A percentile compares a stretch with the other conserved stretches of the same genome.
Evolutionary conservation across 75 land plant species (phyloP).

Genomic region (Pinus albicaulis): DNA sequence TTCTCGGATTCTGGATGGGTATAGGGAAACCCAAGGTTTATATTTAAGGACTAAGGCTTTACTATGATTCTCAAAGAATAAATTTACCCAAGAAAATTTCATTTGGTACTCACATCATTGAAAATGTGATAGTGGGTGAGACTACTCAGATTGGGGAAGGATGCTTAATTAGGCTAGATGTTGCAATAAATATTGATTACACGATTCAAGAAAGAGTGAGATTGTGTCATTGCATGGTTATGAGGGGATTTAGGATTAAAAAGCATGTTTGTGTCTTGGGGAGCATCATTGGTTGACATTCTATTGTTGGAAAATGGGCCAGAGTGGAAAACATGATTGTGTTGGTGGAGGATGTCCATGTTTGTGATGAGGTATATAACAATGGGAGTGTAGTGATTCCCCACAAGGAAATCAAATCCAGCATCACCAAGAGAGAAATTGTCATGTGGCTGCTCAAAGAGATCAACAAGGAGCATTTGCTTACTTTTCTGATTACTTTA

Average conservation of each 20-base stretch:
- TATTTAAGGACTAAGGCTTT: conserved; percentile 81
- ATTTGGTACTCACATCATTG: conserved; percentile 54
- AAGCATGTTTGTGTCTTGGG: conserved; percentile 85
- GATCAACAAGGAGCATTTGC: too few species aligned
- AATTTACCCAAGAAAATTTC: conserved; percentile 60
- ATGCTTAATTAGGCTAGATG: conserved; percentile 93
- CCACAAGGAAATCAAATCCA: conserved; percentile 88
- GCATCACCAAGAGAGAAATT: conserved; percentile 83
- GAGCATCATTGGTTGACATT: conserved; percentile 95
- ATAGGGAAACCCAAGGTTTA: conserved; percentile 88
- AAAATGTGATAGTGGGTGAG: conserved; percentile 78
- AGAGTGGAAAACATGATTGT: conserved; percentile 88
- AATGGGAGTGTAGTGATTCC: conserved; percentile 90
- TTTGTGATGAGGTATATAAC: conserved; percentile 80
- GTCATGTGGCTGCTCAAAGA: conserved; percentile 90
- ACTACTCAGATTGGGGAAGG: conserved; percentile 75
- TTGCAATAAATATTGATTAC: conserved; percentile 83
- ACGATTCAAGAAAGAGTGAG: conserved; percentile 80
- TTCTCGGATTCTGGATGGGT: conserved; percentile 95
- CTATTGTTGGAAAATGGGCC: conserved; percentile 93
- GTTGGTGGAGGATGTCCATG: conserved; percentile 89
- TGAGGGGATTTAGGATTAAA: conserved; percentile 87
- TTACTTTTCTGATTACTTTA: too few species aligned
- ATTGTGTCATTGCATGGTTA: conserved; percentile 85
- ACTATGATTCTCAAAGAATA: conserved; percentile 67